Conservation (phyloP, 108 stramenopile species). For the Aureococcus anophagefferens region DNA sequence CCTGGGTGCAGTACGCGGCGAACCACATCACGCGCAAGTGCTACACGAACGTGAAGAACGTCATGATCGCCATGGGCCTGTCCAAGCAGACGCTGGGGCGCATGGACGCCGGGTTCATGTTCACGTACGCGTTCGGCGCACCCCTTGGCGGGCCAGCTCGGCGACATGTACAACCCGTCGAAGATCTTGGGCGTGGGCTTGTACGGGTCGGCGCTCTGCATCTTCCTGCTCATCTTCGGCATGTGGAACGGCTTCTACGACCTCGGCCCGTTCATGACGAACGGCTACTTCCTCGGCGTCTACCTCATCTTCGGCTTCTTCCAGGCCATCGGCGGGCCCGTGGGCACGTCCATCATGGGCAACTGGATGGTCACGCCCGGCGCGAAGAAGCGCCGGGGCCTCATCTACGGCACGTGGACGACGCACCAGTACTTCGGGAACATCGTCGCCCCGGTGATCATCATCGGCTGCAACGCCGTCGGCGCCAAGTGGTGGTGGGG, state of each 20-base stretch:
- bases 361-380: conserved; percentile 83
- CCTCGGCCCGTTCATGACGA: conserved; percentile 46
- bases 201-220: conserved; percentile 73
- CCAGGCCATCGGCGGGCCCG: conserved; percentile 86
- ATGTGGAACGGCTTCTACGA: conserved; percentile 69
- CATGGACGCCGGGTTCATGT: conserved; percentile 94
- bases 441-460: conserved; percentile 64
- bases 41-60: conserved; percentile 90
- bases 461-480: no score
- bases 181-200: conserved; percentile 80
- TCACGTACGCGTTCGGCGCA: conserved; percentile 79
- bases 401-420: conserved; percentile 92
- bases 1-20: conserved; percentile 89
- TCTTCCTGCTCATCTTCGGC: conserved; percentile 67
- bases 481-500: conserved; percentile 64
- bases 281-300: conserved; percentile 64
- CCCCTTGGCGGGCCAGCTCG: conserved; percentile 83
- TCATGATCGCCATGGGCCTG: conserved; percentile 57
- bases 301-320: conserved; percentile 90
- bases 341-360: conserved; percentile 90
- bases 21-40: conserved; percentile 87
- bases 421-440: conserved; percentile 93
- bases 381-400: conserved; percentile 74
- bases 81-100: conserved; percentile 57
- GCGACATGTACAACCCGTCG: conserved; percentile 82